Percentiles rank a stretch among this genome's conserved stretches.
phyloP scores from a whole-genome alignment of 352 stramenopile genomes.

The Globisporangium canariense region DNA sequence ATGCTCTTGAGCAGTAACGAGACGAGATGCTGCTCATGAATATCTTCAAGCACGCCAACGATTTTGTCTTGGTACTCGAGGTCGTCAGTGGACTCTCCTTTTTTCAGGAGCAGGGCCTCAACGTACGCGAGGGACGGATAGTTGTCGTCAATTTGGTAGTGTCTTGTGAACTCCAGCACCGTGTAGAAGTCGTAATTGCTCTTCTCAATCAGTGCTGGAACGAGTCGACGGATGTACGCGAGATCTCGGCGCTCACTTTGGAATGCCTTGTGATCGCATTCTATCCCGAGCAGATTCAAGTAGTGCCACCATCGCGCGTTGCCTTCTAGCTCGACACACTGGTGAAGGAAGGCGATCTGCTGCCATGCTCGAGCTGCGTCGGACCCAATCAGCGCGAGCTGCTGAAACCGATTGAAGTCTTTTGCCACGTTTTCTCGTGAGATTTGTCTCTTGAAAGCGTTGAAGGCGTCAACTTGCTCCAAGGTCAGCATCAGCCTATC shows the following conservation, averaged over 20 bases:
- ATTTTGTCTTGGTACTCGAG: conserved; percentile 78
- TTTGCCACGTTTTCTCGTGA: conserved; percentile 79
- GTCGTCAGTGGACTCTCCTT: conserved; percentile 13
- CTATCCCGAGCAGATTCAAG: conserved; percentile 68
- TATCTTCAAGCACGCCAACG: conserved; percentile 70
- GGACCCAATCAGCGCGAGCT: conserved; percentile 65
- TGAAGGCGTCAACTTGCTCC: conserved; percentile 71
- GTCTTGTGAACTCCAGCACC: conserved; percentile 73
- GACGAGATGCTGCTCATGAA: conserved; percentile 66
- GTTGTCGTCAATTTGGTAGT: conserved; percentile 84
- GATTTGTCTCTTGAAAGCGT: conserved; percentile 68
- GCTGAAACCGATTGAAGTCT: conserved; percentile 78
- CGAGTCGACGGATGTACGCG: conserved; percentile 61
- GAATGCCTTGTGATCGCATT: conserved; percentile 77
- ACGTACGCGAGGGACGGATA: conserved; percentile 68
- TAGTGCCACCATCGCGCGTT: conserved; percentile 86
- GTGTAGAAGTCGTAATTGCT: conserved; percentile 82
- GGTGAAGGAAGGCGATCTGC: conserved; percentile 76
- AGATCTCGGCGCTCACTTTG: conserved; percentile 64
- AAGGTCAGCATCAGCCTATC: conserved; percentile 69
- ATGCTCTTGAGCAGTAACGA: conserved; percentile 57
- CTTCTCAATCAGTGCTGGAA: conserved; percentile 54
- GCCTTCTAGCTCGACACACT: conserved; percentile 75
- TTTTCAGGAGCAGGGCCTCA: conserved; percentile 50
- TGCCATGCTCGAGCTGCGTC: conserved; percentile 77